Conservation (phyloP, 2,329 filamentous ascomycete genomes). For the Lojkania enalia region DNA sequence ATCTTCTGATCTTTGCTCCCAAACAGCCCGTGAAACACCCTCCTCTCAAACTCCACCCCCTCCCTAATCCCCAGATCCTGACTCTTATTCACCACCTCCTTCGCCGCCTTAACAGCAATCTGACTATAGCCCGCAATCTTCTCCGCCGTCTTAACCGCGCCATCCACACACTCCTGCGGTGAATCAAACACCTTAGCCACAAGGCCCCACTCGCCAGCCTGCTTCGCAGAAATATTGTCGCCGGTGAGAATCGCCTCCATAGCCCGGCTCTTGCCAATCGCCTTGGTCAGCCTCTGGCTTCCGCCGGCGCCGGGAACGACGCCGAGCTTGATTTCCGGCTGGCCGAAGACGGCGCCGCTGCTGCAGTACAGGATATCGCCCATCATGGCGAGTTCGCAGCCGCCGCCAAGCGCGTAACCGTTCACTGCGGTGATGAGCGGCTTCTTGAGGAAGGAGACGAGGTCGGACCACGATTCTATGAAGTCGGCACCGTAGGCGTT, state of each 20-base stretch:
- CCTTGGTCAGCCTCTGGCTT: constrained; percentile 82
- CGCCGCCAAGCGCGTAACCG: constrained; percentile 90
- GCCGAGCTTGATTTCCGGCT: constrained; percentile 95
- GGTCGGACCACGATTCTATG: constrained; percentile 90
- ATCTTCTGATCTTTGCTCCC: constrained; percentile 97
- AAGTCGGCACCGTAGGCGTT: constrained; percentile 87
- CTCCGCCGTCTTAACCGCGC: constrained; percentile 79
- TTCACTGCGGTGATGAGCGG: constrained; percentile 93
- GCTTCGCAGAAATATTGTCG: constrained; percentile 75
- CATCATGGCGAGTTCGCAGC: constrained; percentile 98
- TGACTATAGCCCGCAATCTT: constrained; percentile 84
- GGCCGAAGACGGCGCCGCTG: constrained; percentile 83
- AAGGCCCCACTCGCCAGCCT: constrained; percentile 89
- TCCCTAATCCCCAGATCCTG: constrained; percentile 86
- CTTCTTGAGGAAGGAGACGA: constrained; percentile 84
- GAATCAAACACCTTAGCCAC: constrained; percentile 80
- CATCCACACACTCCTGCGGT: constrained; percentile 80
- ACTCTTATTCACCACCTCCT: constrained; percentile 99
- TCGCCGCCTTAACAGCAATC: constrained; percentile 85
- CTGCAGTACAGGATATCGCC: constrained; percentile 93
- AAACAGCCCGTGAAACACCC: constrained; percentile 91
- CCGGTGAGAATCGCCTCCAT: constrained; percentile 55
- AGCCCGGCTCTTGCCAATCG: constrained; percentile 51
- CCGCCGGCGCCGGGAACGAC: constrained; percentile 91
- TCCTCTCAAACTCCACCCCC: constrained; percentile 91